These are phyloP conservation scores for Cinnamomum micranthum DNA, from an alignment of 164 flowering plant genomes.

Conservation along the genomic window DNA sequence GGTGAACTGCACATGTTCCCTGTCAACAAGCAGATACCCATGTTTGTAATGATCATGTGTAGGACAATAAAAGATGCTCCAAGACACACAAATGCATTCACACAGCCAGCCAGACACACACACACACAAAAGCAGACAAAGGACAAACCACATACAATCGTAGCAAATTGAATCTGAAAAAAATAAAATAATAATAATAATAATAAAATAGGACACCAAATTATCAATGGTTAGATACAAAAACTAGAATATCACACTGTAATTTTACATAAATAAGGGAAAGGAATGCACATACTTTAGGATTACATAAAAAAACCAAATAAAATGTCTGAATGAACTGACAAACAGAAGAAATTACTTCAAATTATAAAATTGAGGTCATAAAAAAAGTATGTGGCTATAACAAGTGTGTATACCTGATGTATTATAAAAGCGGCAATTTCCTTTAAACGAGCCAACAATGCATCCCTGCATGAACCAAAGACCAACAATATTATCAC, in stretches of 20 bases:
- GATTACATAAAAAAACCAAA: neutral
- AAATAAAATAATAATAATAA: too few relatives aligned
- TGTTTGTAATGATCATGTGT: neutral
- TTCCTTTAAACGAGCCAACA: constrained; percentile 71
- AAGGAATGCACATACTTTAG: too few relatives aligned
- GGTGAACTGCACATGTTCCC: too few relatives aligned
- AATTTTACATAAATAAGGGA: neutral
- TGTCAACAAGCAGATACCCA: too few relatives aligned
- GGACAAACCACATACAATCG: neutral
- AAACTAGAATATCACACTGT: neutral
- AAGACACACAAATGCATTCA: neutral
- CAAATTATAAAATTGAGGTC: neutral
- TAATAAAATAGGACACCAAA: too few relatives aligned
- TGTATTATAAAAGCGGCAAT: constrained; percentile 58
- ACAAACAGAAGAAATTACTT: neutral
- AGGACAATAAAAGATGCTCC: neutral
- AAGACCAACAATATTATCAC: constrained; percentile 1
- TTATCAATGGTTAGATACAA: too few relatives aligned
- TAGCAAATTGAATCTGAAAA: neutral
- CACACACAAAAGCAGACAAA: neutral
- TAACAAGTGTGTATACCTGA: constrained; percentile 40
- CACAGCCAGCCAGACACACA: neutral
- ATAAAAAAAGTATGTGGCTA: neutral
- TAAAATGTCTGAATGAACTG: neutral
- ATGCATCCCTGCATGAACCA: constrained; percentile 56